A percentile compares a stretch with the other conserved stretches of the same genome.
These are phyloP conservation scores for Actinomucor elegans DNA, from an alignment of 371 early-diverging fungal species.

Conservation along the genomic window DNA sequence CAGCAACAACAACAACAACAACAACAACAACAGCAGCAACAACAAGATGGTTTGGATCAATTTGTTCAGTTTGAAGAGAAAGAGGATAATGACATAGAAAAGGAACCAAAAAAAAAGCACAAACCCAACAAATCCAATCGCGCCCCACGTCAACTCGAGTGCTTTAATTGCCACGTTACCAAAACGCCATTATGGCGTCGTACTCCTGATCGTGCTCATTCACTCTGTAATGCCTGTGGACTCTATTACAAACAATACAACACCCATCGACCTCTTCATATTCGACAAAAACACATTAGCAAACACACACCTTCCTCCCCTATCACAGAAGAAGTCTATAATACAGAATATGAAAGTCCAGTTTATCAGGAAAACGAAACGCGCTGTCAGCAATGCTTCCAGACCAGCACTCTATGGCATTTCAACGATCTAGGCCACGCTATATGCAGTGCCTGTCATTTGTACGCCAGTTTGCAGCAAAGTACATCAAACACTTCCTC, in stretches of 20 bases:
- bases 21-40: too few relatives aligned
- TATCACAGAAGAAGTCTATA: neutral
- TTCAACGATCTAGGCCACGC: slow-evolving; percentile 9
- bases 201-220: slow-evolving; percentile 72
- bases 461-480: slow-evolving; percentile 12
- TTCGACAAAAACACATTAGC: slow-evolving; percentile 50
- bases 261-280: slow-evolving; percentile 65
- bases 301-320: slow-evolving; percentile 6
- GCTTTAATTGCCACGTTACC: slow-evolving; percentile 79
- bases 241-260: slow-evolving; percentile 80
- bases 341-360: neutral
- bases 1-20: too few relatives aligned
- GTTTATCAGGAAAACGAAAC: neutral
- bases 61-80: slow-evolving; percentile 8
- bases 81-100: neutral
- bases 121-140: slow-evolving; percentile 1
- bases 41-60: slow-evolving; percentile 14
- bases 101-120: slow-evolving; percentile 1
- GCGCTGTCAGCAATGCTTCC: slow-evolving; percentile 12
- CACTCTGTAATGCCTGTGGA: slow-evolving; percentile 87
- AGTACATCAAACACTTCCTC: neutral
- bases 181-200: slow-evolving; percentile 83
- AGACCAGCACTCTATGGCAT: slow-evolving; percentile 9
- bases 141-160: slow-evolving; percentile 54
- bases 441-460: slow-evolving; percentile 12